Evolutionary conservation across 441 rosid species (phyloP), one percentile per base, ranked within the genome.

Genomic region (Erysimum pusillum): DNA sequence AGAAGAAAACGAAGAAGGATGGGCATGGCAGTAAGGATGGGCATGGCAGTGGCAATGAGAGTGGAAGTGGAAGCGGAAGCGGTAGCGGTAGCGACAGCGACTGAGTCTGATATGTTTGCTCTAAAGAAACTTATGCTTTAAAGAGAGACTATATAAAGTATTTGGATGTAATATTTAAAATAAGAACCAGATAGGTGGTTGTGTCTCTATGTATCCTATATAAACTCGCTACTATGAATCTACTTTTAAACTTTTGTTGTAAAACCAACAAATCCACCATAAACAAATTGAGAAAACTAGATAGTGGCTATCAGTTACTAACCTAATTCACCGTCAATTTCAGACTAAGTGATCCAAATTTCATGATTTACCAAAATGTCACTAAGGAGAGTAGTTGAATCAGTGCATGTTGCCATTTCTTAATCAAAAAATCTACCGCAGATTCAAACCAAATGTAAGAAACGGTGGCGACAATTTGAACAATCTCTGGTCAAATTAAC

Each of bases 11-110:
- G 22, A 68, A 20, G 36, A 76, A 63, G 44, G 80, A 76, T 36
- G 80, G 71, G 12, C 25, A 22, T 22, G n/a, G n/a, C n/a, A n/a
- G n/a, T n/a, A n/a, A n/a, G n/a, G n/a, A n/a, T n/a, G n/a, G n/a
- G n/a, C n/a, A n/a, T n/a, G n/a, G n/a, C n/a, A n/a, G n/a, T n/a
- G n/a, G n/a, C n/a, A n/a, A n/a, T n/a, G n/a, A n/a, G n/a, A 76
- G 75, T 61, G 79, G 75, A 6, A 44, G 35, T 53, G 80, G 64
- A 38, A 76, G 80, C 7, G 74, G 68, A 60, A 44, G 70, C 49
- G 15, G 70, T 70, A 62, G 79, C 38, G 71, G 66, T 63, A 76
- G 80, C 46, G 76, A 76, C 61, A 76, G 72, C 61, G 80, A 76
- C 38, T 76, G 36, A 76, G 53, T 54, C n/a, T 61, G 0, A 68